Conservation (phyloP, 306 rosid species). For the Vigna radiata region DNA sequence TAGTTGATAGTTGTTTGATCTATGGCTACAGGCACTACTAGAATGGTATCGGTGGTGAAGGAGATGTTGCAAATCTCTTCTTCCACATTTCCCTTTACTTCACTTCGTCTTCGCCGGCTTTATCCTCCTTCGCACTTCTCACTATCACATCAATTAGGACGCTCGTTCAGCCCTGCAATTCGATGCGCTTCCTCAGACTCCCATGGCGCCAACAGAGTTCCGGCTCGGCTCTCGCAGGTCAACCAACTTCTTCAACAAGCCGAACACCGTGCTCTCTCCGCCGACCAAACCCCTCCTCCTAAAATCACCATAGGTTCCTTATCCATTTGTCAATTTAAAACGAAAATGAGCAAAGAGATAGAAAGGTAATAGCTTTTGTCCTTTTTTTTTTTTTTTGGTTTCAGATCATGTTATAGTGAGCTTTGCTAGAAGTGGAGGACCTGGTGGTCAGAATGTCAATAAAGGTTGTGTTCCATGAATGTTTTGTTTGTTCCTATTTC, state of each 20-base stretch:
- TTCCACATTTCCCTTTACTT: constrained; percentile 40
- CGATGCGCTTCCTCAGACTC: constrained; percentile 66
- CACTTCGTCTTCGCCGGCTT: constrained; percentile 2
- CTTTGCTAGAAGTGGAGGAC: constrained; percentile 97
- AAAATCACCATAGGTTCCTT: constrained; percentile 73
- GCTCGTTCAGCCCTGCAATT: constrained; percentile 47
- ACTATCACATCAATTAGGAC: constrained; percentile 24
- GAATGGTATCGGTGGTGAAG: constrained; percentile 52
- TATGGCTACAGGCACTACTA: constrained; percentile 60
- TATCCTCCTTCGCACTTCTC: constrained; percentile 11
- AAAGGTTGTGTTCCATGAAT: constrained; percentile 57
- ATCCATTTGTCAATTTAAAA: constrained; percentile 3
- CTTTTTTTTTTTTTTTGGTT: neutral
- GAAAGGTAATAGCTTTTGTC: neutral
- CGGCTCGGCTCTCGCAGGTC: constrained; percentile 84
- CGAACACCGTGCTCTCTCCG: constrained; percentile 70
- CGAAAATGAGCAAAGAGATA: neutral
- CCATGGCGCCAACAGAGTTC: constrained; percentile 57
- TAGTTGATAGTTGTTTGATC: neutral
- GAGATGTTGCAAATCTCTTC: constrained; percentile 51
- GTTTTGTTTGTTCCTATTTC: constrained; percentile 17
- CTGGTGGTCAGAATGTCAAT: constrained; percentile 97
- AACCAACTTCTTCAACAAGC: constrained; percentile 81
- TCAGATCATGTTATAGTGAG: constrained; percentile 79
- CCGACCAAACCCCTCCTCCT: constrained; percentile 66